Base-by-base conservation (phyloP, 169 alveolate genomes). In the Perkinsus marinus region DNA sequence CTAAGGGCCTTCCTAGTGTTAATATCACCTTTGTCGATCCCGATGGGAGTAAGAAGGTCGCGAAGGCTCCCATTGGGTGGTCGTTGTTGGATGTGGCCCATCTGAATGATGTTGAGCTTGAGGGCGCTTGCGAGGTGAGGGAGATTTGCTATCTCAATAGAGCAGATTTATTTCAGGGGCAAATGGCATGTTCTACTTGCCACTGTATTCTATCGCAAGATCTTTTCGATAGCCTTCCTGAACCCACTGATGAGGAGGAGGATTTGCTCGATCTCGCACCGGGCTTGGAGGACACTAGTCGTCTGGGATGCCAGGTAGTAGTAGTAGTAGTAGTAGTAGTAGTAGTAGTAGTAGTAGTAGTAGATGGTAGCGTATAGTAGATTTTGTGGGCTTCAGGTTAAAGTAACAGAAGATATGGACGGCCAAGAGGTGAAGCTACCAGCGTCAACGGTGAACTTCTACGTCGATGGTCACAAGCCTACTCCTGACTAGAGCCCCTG, bases 191-290 rank as follows among this genome's bases (percentile, higher is more conserved):
- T 26, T 97, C 99, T 17, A 98, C 99, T 0, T 98, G 99, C 92
- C 99, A 98, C 95, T 98, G 98, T 0, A 97, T 97, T 41, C 93
- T 98, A 89, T 98, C 96, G 47, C 96, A 97, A 92, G 94, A 97
- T 41, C 92, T 97, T 41, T 98, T 96, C 94, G 97, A 98, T 68
- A 93, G 95, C 39, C 91, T 96, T 22, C 97, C 96, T 37, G 96
- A 95, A 34, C 98, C 99, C 6, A 90, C 93, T 17, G 98, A 96
- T 79, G 98, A 96, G 57, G 99, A 98, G 91, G 97, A 97, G 91
- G 99, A 98, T 92, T 95, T 98, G 96, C 93, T 98, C 38, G 99
- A 98, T 93, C 94, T 98, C 91, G 99, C 99, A 0, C 98, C 98
- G 79, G 98, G 98, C 91, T 95, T 98, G 41, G 97, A 99, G 7